phyloP scores from a whole-genome alignment of 805 yeast species.

The Yarrowia sp. region DNA sequence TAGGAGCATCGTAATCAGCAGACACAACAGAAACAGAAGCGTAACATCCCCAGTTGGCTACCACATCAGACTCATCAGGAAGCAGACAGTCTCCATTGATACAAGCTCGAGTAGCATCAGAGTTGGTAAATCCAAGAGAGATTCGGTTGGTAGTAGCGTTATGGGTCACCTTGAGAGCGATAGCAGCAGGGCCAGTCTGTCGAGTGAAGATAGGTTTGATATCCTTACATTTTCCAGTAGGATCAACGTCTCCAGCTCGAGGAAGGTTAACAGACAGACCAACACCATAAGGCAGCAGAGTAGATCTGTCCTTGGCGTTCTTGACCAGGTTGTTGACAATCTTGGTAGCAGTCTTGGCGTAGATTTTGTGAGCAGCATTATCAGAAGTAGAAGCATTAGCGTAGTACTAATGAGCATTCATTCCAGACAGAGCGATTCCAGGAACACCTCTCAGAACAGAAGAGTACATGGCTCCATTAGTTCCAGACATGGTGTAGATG shows the following conservation, averaged over 20 bases:
- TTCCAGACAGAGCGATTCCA: constrained; percentile 46
- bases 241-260: constrained; percentile 14
- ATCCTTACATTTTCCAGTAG: not conserved
- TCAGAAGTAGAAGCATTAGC: not conserved
- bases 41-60: constrained; percentile 10
- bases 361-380: constrained; percentile 1
- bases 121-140: not conserved
- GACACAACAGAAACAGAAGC: not conserved
- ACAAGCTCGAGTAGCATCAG: not conserved
- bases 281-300: constrained; percentile 2
- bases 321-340: constrained; percentile 14
- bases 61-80: constrained; percentile 14
- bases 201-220: constrained; percentile 21
- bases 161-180: not conserved
- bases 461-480: constrained; percentile 46
- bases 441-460: constrained; percentile 45
- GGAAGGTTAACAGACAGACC: constrained; percentile 23
- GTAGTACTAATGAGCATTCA: constrained; percentile 2
- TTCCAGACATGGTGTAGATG: constrained; percentile 43
- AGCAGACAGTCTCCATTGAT: constrained; percentile 14
- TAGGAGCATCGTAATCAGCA: constrained; percentile 25
- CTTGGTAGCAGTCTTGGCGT: constrained; percentile 9
- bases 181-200: constrained; percentile 7
- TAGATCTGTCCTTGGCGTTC: constrained; percentile 8
- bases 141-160: constrained; percentile 10